Evolutionary conservation across 1,284 basidiomycete genomes (phyloP).

Genomic region (Trichosporon sp.): DNA sequence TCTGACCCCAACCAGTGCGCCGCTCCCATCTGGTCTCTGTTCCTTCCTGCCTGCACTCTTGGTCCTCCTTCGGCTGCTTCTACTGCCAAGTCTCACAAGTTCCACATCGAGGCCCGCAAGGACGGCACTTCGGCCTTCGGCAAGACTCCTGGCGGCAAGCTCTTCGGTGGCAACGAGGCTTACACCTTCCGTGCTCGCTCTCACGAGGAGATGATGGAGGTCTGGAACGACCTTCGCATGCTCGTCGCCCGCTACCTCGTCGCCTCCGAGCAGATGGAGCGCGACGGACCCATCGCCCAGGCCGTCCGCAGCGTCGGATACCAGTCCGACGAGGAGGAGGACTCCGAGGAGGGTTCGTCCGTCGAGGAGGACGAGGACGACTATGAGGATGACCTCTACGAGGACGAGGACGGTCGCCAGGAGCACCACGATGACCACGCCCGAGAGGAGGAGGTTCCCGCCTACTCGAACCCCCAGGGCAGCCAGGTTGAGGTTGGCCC

Average conservation of each 20-base stretch:
- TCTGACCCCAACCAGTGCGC: conserved; percentile 67
- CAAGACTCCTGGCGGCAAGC: conserved; percentile 61
- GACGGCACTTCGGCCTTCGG: conserved; percentile 56
- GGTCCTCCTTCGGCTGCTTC: conserved; percentile 76
- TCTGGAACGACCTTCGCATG: conserved; percentile 99
- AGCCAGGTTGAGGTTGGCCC: conserved; percentile 55
- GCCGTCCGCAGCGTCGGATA: conserved; percentile 80
- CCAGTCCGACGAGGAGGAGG: conserved; percentile 63
- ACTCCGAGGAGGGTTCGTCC: conserved; percentile 65
- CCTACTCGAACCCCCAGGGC: conserved; percentile 49
- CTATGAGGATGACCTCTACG: conserved; percentile 51
- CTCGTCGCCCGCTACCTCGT: conserved; percentile 93
- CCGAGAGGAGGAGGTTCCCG: conserved; percentile 50
- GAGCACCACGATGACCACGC: conserved; percentile 48
- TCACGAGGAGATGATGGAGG: conserved; percentile 98
- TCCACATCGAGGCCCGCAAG: conserved; percentile 91
- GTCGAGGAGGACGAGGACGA: conserved; percentile 63
- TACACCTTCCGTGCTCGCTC: conserved; percentile 89
- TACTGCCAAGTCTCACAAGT: conserved; percentile 79
- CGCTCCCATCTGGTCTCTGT: conserved; percentile 79
- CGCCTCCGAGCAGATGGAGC: conserved; percentile 88
- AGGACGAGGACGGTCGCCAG: conserved; percentile 58
- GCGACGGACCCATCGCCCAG: conserved; percentile 85
- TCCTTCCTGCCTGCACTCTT: conserved; percentile 92
- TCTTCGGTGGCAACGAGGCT: conserved; percentile 56